These are phyloP conservation scores for Phaeosphaeriaceae sp. DNA, from an alignment of 2,329 filamentous ascomycete species.

Conservation along the genomic window DNA sequence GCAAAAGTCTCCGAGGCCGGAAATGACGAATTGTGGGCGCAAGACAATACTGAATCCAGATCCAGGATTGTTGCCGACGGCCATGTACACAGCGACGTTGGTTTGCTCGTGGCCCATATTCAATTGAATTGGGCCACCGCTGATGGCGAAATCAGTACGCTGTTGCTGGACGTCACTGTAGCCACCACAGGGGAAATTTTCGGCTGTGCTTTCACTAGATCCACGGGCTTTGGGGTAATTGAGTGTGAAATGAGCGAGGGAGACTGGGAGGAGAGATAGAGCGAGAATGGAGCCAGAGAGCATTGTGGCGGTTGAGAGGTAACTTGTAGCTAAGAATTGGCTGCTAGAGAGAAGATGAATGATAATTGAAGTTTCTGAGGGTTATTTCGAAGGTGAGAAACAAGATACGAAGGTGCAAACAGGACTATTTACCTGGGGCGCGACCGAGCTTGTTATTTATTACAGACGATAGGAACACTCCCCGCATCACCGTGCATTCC, in stretches of 20 bases:
- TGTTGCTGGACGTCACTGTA: constrained; percentile 51
- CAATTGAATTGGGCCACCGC: constrained; percentile 59
- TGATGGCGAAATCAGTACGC: constrained; percentile 58
- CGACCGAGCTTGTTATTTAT: constrained; percentile 35
- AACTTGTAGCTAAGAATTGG: neutral
- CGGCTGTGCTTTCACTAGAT: constrained; percentile 55
- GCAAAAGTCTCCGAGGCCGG: constrained; percentile 70
- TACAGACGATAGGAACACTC: constrained; percentile 16
- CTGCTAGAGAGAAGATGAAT: neutral
- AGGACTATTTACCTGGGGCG: constrained; percentile 11
- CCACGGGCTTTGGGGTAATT: constrained; percentile 60
- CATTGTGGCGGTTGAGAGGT: constrained; percentile 31
- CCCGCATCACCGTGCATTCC: constrained; percentile 35
- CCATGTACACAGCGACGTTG: constrained; percentile 61
- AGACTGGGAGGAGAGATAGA: constrained; percentile 52
- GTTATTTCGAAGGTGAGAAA: neutral
- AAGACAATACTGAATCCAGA: constrained; percentile 74
- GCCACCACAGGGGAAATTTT: constrained; percentile 59
- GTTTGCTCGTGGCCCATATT: constrained; percentile 60
- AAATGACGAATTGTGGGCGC: constrained; percentile 64
- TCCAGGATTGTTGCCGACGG: constrained; percentile 58
- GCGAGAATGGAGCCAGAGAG: constrained; percentile 43
- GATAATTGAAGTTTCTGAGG: neutral
- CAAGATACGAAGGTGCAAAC: constrained; percentile 1
- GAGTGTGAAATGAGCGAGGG: constrained; percentile 63